Evolutionary conservation across 2,329 filamentous ascomycete species (phyloP), one percentile per base, ranked within the genome.

Genomic region (Penicillium sp.): DNA sequence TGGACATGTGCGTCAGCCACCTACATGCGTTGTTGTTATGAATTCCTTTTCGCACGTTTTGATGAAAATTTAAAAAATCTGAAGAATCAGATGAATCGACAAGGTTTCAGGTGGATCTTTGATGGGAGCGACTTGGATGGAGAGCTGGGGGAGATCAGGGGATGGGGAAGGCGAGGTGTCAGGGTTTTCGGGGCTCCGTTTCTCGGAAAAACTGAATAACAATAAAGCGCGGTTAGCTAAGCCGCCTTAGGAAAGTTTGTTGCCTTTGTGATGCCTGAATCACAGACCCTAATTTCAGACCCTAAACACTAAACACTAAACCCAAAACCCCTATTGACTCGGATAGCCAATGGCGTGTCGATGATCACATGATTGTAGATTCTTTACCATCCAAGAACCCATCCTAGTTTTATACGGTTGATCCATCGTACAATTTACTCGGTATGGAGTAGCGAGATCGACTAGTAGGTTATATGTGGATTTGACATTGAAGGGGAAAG

Each of bases 121-220:
- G 45, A 46, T 28, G 22, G 14, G 11, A 36, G 42, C 2, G 17
- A 31, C 37, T 26, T 19, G 1, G 25, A 41, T 36, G 41, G 19
- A 19, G 42, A 30, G 19, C 17, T 55, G 16, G 6, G 17, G 17
- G 25, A 11, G 11, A n/a, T 19, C 9, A 41, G 19, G 28, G 26
- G 41, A 6, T 4, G 8, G n/a, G 35, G 22, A 22, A 45, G 11
- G 16, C 2, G 5, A 35, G 16, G 6, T 37, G 19, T 36, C 12
- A 55, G 53, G 53, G 53, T 47, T 56, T 56, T 56, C 35, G 53
- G 53, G 53, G 53, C 30, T 42, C 48, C 5, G 22, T 5, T 11
- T 5, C 14, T 22, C 38, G 30, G 43, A 14, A 28, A 17, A 19
- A 12, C 16, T 33, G 33, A 40, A 26, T 0, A 53, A 10, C 12